Percentiles rank a stretch among this genome's conserved stretches.
Conservation (phyloP, 176 grass and related monocot genomes). For the Pharus latifolius region DNA sequence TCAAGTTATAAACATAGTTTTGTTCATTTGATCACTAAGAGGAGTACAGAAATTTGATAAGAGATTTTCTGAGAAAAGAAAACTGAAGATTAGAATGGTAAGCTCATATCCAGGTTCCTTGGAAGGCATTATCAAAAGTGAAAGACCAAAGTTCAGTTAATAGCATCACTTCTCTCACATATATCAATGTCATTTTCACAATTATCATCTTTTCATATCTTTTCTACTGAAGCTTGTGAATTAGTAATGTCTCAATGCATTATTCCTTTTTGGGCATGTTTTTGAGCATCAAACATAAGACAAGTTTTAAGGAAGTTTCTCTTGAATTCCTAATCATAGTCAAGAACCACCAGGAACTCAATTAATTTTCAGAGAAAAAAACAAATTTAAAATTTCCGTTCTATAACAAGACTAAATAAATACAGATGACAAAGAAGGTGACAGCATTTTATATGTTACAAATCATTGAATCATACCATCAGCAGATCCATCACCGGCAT, state of each 20-base stretch:
- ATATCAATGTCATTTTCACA: too few species aligned
- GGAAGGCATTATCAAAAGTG: too few species aligned
- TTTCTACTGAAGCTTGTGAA: too few species aligned
- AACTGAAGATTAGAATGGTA: not conserved
- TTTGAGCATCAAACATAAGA: not conserved
- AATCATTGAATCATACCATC: constrained; percentile 27
- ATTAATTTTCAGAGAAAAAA: not conserved
- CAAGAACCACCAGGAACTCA: not conserved
- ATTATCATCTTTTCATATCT: too few species aligned
- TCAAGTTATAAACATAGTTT: not conserved
- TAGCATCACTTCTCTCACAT: too few species aligned
- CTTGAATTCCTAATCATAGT: not conserved
- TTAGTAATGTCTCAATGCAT: not conserved
- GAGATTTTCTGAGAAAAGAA: not conserved
- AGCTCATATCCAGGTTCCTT: not conserved
- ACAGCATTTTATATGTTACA: constrained; percentile 1
- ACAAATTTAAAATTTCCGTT: not conserved
- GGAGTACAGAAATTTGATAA: too few species aligned
- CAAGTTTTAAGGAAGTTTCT: not conserved
- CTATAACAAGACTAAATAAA: not conserved
- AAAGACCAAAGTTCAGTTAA: too few species aligned
- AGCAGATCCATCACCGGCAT: constrained; percentile 36
- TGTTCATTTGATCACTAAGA: not conserved
- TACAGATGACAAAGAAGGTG: not conserved
- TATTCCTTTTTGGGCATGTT: not conserved